phyloP scores from a whole-genome alignment of 208 protist species.

The Leishmania amazonensis region DNA sequence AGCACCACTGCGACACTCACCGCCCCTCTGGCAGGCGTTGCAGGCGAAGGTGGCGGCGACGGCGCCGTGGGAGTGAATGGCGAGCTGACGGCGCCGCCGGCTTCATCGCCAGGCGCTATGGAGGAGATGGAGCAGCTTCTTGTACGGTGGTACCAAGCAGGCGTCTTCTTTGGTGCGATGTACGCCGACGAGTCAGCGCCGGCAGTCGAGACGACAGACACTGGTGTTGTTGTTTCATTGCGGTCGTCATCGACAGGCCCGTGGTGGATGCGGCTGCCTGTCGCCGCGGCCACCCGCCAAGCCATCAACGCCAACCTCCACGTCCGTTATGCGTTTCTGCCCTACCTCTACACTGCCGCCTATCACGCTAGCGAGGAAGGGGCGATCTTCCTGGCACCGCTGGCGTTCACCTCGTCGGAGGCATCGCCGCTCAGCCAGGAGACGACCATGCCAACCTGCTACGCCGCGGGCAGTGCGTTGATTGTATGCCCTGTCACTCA shows the following conservation, averaged over 20 bases:
- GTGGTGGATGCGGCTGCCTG: conserved; percentile 30
- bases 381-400: conserved; percentile 76
- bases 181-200: conserved; percentile 90
- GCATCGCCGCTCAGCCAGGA: no score
- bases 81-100: not conserved
- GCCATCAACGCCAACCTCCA: conserved; percentile 28
- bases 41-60: not conserved
- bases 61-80: not conserved
- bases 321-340: conserved; percentile 92
- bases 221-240: not conserved
- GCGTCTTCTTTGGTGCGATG: conserved; percentile 93
- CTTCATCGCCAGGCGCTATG: not conserved
- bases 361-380: conserved; percentile 68
- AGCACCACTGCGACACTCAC: not conserved
- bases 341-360: conserved; percentile 96
- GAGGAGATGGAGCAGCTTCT: conserved; percentile 82
- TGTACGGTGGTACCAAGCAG: conserved; percentile 96
- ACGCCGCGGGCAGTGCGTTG: conserved; percentile 30
- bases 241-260: not conserved
- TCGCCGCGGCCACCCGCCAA: not conserved
- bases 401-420: conserved; percentile 74
- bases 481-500: conserved; percentile 36
- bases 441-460: conserved; percentile 9
- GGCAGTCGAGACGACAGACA: conserved; percentile 74
- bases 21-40: not conserved